Evolutionary conservation across 2,329 filamentous ascomycete genomes (phyloP).

Genomic region (Aureobasidium lini): DNA sequence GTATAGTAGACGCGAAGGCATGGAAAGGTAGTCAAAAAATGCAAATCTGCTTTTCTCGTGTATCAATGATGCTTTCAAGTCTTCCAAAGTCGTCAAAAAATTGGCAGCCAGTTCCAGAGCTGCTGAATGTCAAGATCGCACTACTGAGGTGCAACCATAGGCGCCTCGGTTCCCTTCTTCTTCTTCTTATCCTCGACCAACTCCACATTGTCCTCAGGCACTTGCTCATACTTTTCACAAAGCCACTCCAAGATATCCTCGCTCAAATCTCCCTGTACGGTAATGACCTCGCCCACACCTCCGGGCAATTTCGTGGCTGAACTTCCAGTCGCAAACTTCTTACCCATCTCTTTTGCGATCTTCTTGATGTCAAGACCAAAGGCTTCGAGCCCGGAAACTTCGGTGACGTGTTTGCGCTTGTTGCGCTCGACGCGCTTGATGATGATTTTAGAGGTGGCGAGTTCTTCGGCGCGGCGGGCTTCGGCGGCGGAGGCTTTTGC

Average conservation of each 20-base stretch:
- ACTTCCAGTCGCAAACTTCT: slow-evolving; percentile 94
- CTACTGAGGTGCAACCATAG: slow-evolving; percentile 3
- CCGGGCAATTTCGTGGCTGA: slow-evolving; percentile 81
- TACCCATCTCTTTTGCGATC: slow-evolving; percentile 83
- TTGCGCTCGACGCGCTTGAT: slow-evolving; percentile 98
- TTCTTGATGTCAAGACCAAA: slow-evolving; percentile 94
- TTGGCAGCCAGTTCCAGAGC: too few relatives aligned
- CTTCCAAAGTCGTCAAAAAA: too few relatives aligned
- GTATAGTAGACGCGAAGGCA: too few relatives aligned
- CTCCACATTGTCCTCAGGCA: slow-evolving; percentile 94
- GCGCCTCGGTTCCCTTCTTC: slow-evolving; percentile 42
- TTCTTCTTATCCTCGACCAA: slow-evolving; percentile 94
- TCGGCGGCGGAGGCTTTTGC: slow-evolving; percentile 87
- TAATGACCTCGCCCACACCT: slow-evolving; percentile 74
- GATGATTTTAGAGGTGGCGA: slow-evolving; percentile 71
- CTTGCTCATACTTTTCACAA: slow-evolving; percentile 76
- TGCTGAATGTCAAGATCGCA: too few relatives aligned
- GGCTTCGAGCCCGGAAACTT: slow-evolving; percentile 80
- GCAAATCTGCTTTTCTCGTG: too few relatives aligned
- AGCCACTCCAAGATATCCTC: slow-evolving; percentile 91
- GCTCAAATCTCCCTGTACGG: slow-evolving; percentile 93
- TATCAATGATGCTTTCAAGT: too few relatives aligned
- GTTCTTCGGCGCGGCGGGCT: slow-evolving; percentile 72
- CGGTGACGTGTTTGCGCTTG: slow-evolving; percentile 94
- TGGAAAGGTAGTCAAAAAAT: too few relatives aligned